These are phyloP conservation scores for Dactylellina haptotyla DNA, from an alignment of 2,329 filamentous ascomycete genomes.

Conservation along the genomic window DNA sequence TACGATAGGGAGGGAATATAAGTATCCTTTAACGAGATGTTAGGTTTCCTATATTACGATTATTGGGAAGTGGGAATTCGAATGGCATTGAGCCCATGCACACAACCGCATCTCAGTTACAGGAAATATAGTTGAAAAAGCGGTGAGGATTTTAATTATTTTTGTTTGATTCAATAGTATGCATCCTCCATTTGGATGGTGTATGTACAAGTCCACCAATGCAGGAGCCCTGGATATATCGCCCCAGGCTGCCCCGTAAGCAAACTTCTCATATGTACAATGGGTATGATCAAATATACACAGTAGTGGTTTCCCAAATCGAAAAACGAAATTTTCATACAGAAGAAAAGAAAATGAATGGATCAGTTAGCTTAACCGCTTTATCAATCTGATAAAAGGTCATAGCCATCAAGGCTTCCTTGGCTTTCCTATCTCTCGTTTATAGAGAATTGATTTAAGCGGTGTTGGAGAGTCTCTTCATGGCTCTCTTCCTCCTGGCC, in stretches of 20 bases:
- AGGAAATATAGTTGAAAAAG: too few relatives aligned
- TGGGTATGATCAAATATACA: conserved; percentile 23
- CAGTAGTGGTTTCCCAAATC: neutral
- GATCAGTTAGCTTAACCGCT: neutral
- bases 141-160: too few relatives aligned
- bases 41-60: too few relatives aligned
- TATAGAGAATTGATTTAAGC: neutral
- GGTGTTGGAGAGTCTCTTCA: conserved; percentile 35
- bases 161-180: neutral
- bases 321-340: conserved; percentile 6
- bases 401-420: conserved; percentile 18
- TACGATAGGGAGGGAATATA: too few relatives aligned
- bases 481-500: conserved; percentile 41
- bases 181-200: neutral
- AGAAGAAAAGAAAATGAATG: conserved; percentile 13
- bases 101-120: too few relatives aligned
- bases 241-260: conserved; percentile 1
- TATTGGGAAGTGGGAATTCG: too few relatives aligned
- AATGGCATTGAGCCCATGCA: too few relatives aligned
- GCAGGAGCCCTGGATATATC: neutral
- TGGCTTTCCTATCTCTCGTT: neutral
- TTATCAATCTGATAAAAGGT: conserved; percentile 10
- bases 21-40: too few relatives aligned
- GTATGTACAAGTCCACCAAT: conserved; percentile 19
- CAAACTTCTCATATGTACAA: conserved; percentile 30